Percentiles rank a stretch among this genome's conserved stretches.
Conservation (phyloP, 306 rosid genomes). For the Neltuma alba region DNA sequence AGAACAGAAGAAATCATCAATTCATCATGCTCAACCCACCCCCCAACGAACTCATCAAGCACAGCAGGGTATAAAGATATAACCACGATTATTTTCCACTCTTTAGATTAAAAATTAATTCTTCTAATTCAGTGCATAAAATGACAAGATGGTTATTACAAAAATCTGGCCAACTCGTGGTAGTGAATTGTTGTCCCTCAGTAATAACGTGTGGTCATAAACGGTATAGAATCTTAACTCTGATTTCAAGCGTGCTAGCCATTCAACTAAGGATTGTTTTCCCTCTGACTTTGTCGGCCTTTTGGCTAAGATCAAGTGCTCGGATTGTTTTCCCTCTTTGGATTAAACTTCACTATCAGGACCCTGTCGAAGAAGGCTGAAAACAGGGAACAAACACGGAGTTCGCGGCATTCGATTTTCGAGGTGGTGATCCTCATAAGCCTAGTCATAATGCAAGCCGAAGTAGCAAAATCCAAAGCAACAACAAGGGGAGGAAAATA, state of each 20-base stretch:
- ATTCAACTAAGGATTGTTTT: neutral
- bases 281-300: no score
- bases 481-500: neutral
- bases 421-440: constrained; percentile 1
- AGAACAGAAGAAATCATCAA: no score
- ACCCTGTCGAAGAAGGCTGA: neutral
- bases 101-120: neutral
- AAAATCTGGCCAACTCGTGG: neutral
- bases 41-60: neutral
- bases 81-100: neutral
- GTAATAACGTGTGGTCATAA: neutral
- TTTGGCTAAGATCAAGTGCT: no score
- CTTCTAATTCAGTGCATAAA: neutral
- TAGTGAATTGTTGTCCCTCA: neutral
- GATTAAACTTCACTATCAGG: neutral
- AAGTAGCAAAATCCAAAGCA: constrained; percentile 18
- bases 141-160: neutral
- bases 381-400: constrained; percentile 27
- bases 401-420: constrained; percentile 21
- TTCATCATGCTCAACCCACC: no score
- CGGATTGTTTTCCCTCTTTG: neutral
- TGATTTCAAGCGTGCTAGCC: neutral
- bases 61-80: neutral
- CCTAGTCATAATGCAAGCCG: constrained; percentile 31
- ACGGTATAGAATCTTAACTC: neutral